Evolutionary conservation across 2,329 filamentous ascomycete genomes (phyloP), one percentile per base, ranked within the genome.

Genomic region (Colletotrichum cordylinicola): DNA sequence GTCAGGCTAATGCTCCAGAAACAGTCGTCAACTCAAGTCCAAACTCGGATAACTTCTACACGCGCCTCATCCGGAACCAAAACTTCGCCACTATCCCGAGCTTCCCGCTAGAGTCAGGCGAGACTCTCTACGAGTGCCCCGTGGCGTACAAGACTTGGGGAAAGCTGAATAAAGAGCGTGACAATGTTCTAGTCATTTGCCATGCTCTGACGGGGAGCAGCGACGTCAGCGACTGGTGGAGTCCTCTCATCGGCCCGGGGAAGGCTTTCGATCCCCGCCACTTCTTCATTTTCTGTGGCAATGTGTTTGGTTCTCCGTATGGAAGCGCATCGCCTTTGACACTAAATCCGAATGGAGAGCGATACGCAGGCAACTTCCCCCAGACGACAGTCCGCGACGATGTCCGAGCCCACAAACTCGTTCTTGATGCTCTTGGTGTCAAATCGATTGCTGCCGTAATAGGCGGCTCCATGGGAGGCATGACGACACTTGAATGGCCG

Each of bases 41-140:
- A n/a, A 56, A 52, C 35, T 92, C 94, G 81, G 96, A 98, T 87
- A 98, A 98, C 86, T 96, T 96, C 29, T 98, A 96, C 84, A 92
- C 95, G 74, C 86, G 90, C 77, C 90, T 98, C 82, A 98, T 98
- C 66, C 93, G 95, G 67, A 93, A 98, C 81, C 97, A 98, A 86
- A 90, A 93, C 70, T 94, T 98, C 81, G 95, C 94, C 70, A 91
- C 96, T 74, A 91, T 99, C 69, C 96, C 96, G 3, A 93, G 93
- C 29, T 98, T 98, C 84, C 96, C 93, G 9, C 94, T 99, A 78
- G 97, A 98, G 85, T 98, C 96, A 3, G 97, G 97, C 64, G 95
- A 94, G 31, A 93, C 91, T 1, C 90, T 98, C 29, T 87, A 90
- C 79, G 96, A 98, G 90, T 89, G 93, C 21, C 92, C 92, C 2